Conservation (phyloP, 2,329 filamentous ascomycete genomes). For the Pseudogymnoascus sp. region DNA sequence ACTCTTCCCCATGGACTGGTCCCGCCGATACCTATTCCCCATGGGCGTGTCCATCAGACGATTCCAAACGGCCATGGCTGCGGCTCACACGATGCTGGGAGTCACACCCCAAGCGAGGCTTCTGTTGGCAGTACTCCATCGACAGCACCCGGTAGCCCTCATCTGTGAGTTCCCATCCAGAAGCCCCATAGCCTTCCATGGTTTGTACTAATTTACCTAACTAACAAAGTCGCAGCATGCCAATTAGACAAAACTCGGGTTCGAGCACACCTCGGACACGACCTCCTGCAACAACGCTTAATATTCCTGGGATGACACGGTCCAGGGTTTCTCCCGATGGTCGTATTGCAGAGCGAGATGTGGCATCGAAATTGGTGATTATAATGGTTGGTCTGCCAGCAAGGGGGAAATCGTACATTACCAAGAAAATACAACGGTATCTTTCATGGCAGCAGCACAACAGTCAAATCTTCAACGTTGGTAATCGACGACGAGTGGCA, state of each 20-base stretch:
- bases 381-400: conserved; percentile 97
- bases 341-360: conserved; percentile 85
- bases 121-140: neutral
- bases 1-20: conserved; percentile 15
- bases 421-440: conserved; percentile 94
- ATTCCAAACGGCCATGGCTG: conserved; percentile 8
- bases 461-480: conserved; percentile 94
- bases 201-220: neutral
- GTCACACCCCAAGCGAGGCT: conserved; percentile 4
- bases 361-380: conserved; percentile 93
- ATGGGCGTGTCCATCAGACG: neutral
- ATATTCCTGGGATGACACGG: conserved; percentile 92
- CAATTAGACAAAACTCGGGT: conserved; percentile 67
- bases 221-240: conserved; percentile 43
- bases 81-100: neutral
- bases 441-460: conserved; percentile 97
- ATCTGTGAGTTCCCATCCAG: conserved; percentile 8
- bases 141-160: neutral
- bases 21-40: conserved; percentile 5
- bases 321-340: conserved; percentile 95
- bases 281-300: conserved; percentile 85
- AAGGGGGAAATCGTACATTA: conserved; percentile 96
- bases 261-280: conserved; percentile 70
- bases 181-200: neutral
- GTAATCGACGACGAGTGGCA: conserved; percentile 77